Conservation (phyloP, 2,329 filamentous ascomycete genomes). For the Chaetomiaceae sp. region DNA sequence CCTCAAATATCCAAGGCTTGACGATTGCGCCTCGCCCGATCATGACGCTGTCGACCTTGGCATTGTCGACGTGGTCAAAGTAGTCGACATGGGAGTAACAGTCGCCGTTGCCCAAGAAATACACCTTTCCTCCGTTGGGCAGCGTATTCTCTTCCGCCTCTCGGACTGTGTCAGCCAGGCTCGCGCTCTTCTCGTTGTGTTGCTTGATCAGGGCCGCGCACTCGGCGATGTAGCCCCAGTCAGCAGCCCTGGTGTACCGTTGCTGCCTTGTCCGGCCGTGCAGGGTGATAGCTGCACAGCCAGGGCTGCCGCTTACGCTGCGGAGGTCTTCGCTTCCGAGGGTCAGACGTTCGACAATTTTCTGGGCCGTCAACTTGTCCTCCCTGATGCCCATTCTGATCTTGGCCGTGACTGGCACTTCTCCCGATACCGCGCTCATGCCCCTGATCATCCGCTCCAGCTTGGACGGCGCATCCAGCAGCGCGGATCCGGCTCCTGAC, state of each 20-base stretch:
- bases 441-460: conserved; percentile 91
- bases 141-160: conserved; percentile 73
- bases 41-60: conserved; percentile 91
- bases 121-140: conserved; percentile 67
- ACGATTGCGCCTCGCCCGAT: conserved; percentile 91
- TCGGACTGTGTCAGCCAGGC: conserved; percentile 66
- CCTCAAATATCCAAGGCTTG: conserved; percentile 98
- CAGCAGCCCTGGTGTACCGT: conserved; percentile 84
- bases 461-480: conserved; percentile 84
- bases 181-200: conserved; percentile 65
- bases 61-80: conserved; percentile 67
- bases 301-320: conserved; percentile 66
- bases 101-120: conserved; percentile 94
- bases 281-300: conserved; percentile 90
- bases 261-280: conserved; percentile 93
- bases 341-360: conserved; percentile 75
- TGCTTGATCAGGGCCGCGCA: conserved; percentile 79
- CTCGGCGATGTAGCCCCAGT: conserved; percentile 92
- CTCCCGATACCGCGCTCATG: conserved; percentile 90
- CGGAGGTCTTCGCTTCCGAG: conserved; percentile 72
- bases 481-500: conserved; percentile 80
- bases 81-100: conserved; percentile 93
- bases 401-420: conserved; percentile 90
- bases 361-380: conserved; percentile 70
- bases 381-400: conserved; percentile 88